Evolutionary conservation across 2,329 filamentous ascomycete species (phyloP), one percentile per base, ranked within the genome.

Genomic region (Penicillium thymicola): DNA sequence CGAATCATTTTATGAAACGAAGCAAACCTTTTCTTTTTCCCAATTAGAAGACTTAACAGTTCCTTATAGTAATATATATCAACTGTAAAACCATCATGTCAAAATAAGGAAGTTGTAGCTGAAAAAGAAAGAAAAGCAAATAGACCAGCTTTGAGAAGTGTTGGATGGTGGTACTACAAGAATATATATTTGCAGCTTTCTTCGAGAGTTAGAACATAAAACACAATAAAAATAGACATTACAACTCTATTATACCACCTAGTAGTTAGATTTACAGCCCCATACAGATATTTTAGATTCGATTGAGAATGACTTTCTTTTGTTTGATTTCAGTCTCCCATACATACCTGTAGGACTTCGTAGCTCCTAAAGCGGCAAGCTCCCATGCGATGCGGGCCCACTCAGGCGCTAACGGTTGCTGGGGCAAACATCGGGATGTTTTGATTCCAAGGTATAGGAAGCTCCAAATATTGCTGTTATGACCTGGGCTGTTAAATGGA

Each of bases 381-480:
- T 37, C n/a, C 50, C 54, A 57, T 57, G 54, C 54, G 54, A 57
- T 45, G 14, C 50, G 54, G 50, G 27, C 14, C 54, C 54, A 56
- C 54, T 30, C 21, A 23, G 40, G 13, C 27, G 28, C 51, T 54
- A 48, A 34, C 42, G 37, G 54, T 56, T 56, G 48, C 54, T 38
- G 48, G 54, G 54, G 54, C 18, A 28, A 41, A 49, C n/a, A 25
- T 43, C 41, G 47, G 41, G 41, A 48, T 44, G 25, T 47, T 57
- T 30, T 53, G 23, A 53, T 45, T 40, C 11, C 18, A 41, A 37
- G 42, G 23, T 51, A 27, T 23, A 14, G 16, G 10, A 51, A 51
- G 49, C 49, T 51, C 16, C 21, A 6, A 14, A 46, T 34, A 34
- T 16, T n/a, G 30, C 21, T 34, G 25, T 10, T 30, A 30, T 32